Conservation (phyloP, 495 filamentous ascomycete genomes). For the Aspergillus campestris region DNA sequence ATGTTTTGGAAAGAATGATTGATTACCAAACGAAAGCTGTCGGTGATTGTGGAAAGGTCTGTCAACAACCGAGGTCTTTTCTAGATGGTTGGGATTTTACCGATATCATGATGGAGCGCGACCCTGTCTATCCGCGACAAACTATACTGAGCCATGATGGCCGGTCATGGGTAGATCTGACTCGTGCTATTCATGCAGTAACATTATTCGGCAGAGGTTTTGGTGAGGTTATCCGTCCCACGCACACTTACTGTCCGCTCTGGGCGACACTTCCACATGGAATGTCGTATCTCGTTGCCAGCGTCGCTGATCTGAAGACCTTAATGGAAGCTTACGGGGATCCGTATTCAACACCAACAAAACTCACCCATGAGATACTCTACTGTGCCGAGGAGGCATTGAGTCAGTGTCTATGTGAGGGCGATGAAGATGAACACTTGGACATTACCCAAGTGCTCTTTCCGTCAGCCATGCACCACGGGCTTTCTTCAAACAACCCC, state of each 20-base stretch:
- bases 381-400: conserved; percentile 6
- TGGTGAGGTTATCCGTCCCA: conserved; percentile 22
- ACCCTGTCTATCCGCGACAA: conserved; percentile 16
- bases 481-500: neutral
- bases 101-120: conserved; percentile 16
- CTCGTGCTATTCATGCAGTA: conserved; percentile 19
- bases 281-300: conserved; percentile 20
- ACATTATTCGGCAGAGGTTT: conserved; percentile 29
- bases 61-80: conserved; percentile 7
- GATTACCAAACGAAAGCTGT: conserved; percentile 15
- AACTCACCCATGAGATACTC: conserved; percentile 10
- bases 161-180: conserved; percentile 28
- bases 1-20: conserved; percentile 21
- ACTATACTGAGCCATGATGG: conserved; percentile 15
- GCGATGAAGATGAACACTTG: neutral
- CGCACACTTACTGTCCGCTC: conserved; percentile 1
- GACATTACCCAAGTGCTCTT: conserved; percentile 13
- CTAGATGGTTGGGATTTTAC: conserved; percentile 29
- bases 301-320: conserved; percentile 10
- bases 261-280: conserved; percentile 15
- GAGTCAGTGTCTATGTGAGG: conserved; percentile 5
- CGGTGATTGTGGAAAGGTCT: neutral
- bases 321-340: conserved; percentile 14
- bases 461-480: neutral
- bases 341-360: conserved; percentile 5